Conservation (phyloP, 768 basidiomycete genomes). For the Xerocomellus chrysenteron region DNA sequence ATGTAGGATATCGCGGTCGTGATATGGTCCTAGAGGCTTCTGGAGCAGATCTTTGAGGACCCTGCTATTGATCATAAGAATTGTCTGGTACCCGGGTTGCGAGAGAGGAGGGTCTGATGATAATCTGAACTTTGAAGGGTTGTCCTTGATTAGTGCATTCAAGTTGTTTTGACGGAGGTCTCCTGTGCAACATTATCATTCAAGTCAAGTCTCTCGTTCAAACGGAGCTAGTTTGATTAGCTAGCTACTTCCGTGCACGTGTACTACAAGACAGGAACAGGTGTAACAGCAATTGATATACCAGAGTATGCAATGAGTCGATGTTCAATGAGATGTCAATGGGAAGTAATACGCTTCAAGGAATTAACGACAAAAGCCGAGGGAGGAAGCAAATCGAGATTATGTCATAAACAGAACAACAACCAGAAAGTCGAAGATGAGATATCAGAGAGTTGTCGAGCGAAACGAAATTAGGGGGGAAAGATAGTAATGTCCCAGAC, state of each 20-base stretch:
- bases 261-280: slow-evolving; percentile 33
- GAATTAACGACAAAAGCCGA: slow-evolving; percentile 26
- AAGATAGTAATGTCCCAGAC: slow-evolving; percentile 20
- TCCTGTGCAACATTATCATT: neutral
- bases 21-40: slow-evolving; percentile 32
- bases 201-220: neutral
- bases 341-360: slow-evolving; percentile 17
- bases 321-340: slow-evolving; percentile 28
- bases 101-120: neutral
- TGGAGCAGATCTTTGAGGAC: slow-evolving; percentile 25
- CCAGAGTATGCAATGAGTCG: slow-evolving; percentile 26
- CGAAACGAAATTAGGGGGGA: slow-evolving; percentile 1
- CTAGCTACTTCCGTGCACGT: slow-evolving; percentile 24
- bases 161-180: neutral
- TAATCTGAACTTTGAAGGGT: neutral
- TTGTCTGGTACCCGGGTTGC: neutral
- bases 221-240: slow-evolving; percentile 7
- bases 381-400: slow-evolving; percentile 23
- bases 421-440: slow-evolving; percentile 15
- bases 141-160: no score
- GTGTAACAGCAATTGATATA: slow-evolving; percentile 32
- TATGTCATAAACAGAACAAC: slow-evolving; percentile 30
- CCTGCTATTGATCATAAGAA: slow-evolving; percentile 17
- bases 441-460: slow-evolving; percentile 3
- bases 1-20: slow-evolving; percentile 25